Evolutionary conservation across 2,329 filamentous ascomycete species (phyloP).

Genomic region (Aspergillus melleus): DNA sequence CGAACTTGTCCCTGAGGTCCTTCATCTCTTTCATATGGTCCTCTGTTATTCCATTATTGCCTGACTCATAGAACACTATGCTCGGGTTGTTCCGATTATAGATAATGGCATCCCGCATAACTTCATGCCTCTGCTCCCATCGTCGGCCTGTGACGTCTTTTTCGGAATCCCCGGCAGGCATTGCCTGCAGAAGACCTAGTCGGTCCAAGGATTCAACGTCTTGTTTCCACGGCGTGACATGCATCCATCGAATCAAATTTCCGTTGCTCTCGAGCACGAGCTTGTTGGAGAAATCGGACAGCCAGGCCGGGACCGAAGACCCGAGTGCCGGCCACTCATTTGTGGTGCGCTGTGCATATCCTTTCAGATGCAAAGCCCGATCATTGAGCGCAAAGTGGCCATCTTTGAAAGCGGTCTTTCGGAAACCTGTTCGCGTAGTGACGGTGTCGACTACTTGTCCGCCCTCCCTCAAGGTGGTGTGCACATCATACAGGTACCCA

Average conservation of each 20-base stretch:
- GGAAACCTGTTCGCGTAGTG: not conserved
- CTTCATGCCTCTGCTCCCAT: not conserved
- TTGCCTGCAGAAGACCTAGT: not conserved
- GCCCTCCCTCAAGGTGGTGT: not conserved
- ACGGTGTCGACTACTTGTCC: not conserved
- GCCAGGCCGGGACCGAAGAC: not conserved
- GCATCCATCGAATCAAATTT: slow-evolving; percentile 1
- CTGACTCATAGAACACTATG: slow-evolving; percentile 2
- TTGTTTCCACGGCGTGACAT: not conserved
- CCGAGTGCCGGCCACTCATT: slow-evolving; percentile 5
- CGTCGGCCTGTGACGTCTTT: not conserved
- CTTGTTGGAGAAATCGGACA: not conserved
- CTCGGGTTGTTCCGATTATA: slow-evolving; percentile 4
- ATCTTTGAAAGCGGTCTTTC: not conserved
- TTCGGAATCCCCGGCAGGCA: not conserved
- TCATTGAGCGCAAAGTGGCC: slow-evolving; percentile 1
- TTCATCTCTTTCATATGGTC: slow-evolving; percentile 1
- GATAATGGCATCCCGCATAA: slow-evolving; percentile 7
- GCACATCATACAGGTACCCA: not conserved
- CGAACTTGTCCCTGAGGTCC: not conserved
- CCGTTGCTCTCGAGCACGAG: not conserved
- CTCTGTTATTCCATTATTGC: not conserved
- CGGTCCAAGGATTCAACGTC: not conserved
- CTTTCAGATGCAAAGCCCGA: slow-evolving; percentile 3
- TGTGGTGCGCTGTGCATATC: slow-evolving; percentile 1